These are phyloP conservation scores for Rubia peregrina DNA, from an alignment of 305 asterid genomes.

Conservation along the genomic window DNA sequence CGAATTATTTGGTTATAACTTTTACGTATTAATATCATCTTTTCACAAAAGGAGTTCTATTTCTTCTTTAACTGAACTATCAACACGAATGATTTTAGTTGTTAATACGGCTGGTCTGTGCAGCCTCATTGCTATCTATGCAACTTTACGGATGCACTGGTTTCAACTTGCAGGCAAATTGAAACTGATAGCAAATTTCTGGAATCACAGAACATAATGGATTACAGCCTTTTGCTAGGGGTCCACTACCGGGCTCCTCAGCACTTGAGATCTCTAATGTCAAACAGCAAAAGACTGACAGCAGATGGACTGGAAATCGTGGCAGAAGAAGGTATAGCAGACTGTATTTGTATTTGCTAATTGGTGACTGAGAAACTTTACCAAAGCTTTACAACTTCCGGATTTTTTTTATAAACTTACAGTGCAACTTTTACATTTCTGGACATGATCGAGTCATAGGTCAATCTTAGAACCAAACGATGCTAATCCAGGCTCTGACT, in stretches of 20 bases:
- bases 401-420: neutral
- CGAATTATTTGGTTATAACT: neutral
- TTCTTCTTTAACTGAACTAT: no score
- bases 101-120: neutral
- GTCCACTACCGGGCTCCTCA: conserved; percentile 98
- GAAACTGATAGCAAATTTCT: conserved; percentile 88
- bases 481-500: no score
- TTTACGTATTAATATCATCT: neutral
- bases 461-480: neutral
- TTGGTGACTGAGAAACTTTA: neutral
- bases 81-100: neutral
- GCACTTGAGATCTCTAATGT: conserved; percentile 62
- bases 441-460: neutral
- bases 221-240: conserved; percentile 96
- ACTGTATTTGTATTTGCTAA: neutral
- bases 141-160: conserved; percentile 6
- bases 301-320: conserved; percentile 74
- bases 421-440: neutral
- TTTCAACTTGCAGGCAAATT: conserved; percentile 61
- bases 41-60: neutral
- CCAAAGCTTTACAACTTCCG: neutral
- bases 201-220: conserved; percentile 93
- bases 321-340: conserved; percentile 75
- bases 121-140: conserved; percentile 1
- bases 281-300: conserved; percentile 42